Evolutionary conservation across 306 rosid species (phyloP), one percentile per base, ranked within the genome.

Genomic region (Calophaca sinica): DNA sequence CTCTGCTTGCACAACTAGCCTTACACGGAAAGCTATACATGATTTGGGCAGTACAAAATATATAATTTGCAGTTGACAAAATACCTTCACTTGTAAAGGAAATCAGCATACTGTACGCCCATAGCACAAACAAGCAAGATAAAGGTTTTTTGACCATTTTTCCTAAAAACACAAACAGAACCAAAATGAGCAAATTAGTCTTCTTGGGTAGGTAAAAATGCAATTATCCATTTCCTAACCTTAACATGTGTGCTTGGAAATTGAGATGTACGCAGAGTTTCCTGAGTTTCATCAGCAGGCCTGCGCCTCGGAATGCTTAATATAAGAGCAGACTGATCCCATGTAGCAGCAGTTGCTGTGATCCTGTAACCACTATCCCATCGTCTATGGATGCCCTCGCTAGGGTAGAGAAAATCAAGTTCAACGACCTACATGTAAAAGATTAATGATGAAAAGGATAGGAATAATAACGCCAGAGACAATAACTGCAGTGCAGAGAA

Each of bases 201-300:
- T 61, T n/a, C 13, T 3, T 5, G 11, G 5, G 65, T 9, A 46
- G 10, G 5, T 44, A 10, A 68, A 49, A 74, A 42, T 61, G 15
- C 32, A 36, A 66, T 5, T 39, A 45, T 8, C 28, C 12, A 70
- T 63, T 50, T 9, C 60, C 72, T 36, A 84, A 93, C 97, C 97
- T 93, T 93, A 31, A 93, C 98, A 83, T 93, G 98, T 69, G 98
- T 84, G 85, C 97, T 93, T 15, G 98, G 98, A 83, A 93, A 93
- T 81, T 89, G 97, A 36, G 96, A 88, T 51, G 98, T 89, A 3
- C 98, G 91, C 58, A 91, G 70, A 3, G 98, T 93, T 83, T 93
- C 97, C 77, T 93, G 98, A 29, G 97, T 91, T 83, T 89, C 96
- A 1, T 89, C 94, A 2, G 88, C 92, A 5, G 94, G 97, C 74